phyloP scores from a whole-genome alignment of 176 grass and related monocot genomes.

The Thinopyrum elongatum region DNA sequence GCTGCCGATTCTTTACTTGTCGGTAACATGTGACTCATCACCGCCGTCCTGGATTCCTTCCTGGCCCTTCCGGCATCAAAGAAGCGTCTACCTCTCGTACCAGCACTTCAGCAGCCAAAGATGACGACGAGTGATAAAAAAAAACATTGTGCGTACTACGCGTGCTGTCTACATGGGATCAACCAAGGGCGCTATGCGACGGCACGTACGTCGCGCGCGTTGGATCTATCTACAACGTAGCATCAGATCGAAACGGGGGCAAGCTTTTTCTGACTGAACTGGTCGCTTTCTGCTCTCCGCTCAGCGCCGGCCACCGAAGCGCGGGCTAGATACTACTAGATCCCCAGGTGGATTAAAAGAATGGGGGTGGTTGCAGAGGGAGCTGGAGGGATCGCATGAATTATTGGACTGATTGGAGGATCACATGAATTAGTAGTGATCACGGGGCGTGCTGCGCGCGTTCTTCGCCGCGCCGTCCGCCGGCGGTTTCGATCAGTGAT shows the following conservation, averaged over 20 bases:
- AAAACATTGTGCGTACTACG: background rate
- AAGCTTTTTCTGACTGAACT: background rate
- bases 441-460: background rate
- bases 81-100: background rate
- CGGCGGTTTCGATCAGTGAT: too few species aligned
- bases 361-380: background rate
- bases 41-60: background rate
- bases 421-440: too few species aligned
- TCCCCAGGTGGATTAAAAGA: background rate
- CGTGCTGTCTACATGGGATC: background rate
- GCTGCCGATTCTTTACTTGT: background rate
- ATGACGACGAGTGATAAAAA: too few species aligned
- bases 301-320: background rate
- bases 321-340: background rate
- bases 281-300: background rate
- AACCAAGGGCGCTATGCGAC: background rate
- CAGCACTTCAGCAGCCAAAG: background rate
- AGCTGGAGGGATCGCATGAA: background rate
- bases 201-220: background rate
- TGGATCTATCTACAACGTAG: background rate
- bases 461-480: slow-evolving; percentile 1
- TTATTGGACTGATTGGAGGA: background rate
- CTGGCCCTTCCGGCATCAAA: background rate
- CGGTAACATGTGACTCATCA: background rate
- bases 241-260: background rate